Conservation (phyloP, 257 asterid species). For the Mitragyna speciosa region DNA sequence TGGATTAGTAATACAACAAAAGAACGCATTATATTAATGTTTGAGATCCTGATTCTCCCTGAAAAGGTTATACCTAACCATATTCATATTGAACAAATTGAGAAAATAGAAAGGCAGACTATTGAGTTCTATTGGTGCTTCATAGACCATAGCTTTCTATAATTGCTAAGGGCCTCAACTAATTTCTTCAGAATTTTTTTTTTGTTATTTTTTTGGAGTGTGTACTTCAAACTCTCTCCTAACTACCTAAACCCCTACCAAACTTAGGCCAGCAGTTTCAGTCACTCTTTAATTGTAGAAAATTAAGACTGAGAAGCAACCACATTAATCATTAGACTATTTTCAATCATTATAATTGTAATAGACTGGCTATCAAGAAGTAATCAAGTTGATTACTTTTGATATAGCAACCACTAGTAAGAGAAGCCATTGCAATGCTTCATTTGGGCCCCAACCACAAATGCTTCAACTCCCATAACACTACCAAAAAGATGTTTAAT, state of each 20-base stretch:
- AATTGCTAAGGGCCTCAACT: neutral
- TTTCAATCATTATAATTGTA: slow-evolving; percentile 7
- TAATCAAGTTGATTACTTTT: neutral
- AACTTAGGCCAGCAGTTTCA: neutral
- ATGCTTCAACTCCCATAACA: too few relatives aligned
- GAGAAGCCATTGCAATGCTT: slow-evolving; percentile 5
- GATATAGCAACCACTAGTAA: slow-evolving; percentile 8
- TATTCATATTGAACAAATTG: neutral
- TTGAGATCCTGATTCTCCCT: neutral
- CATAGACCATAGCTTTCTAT: neutral
- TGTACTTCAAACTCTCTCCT: neutral
- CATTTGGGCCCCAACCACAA: neutral
- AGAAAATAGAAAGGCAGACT: neutral
- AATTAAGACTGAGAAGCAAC: neutral
- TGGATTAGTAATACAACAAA: neutral
- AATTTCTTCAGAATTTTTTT: neutral
- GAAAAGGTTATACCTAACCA: neutral
- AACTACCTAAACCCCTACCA: neutral
- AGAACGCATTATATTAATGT: neutral
- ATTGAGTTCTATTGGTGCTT: neutral
- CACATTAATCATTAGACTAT: slow-evolving; percentile 9
- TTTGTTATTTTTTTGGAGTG: neutral
- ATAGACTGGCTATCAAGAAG: neutral
- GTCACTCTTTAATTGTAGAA: neutral
- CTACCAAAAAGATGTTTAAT: neutral